Conservation (phyloP, 768 basidiomycete genomes). For the Serendipita sp. region DNA sequence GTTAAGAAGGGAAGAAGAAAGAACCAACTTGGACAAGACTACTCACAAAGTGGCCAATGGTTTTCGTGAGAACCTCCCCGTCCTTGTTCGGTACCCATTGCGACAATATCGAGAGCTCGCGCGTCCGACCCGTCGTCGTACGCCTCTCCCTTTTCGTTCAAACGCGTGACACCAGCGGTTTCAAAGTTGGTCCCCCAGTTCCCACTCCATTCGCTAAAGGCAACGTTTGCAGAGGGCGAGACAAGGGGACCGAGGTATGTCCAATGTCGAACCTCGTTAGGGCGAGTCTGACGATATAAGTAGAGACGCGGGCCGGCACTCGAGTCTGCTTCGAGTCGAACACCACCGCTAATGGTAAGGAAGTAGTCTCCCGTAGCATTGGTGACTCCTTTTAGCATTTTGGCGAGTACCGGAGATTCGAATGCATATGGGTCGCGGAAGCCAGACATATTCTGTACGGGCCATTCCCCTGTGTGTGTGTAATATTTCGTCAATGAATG, state of each 20-base stretch:
- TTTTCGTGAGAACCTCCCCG: not conserved
- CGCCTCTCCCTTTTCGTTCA: constrained; percentile 11
- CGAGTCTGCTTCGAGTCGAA: not conserved
- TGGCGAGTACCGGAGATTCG: constrained; percentile 10
- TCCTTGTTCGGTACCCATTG: constrained; percentile 13
- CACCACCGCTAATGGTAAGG: constrained; percentile 13
- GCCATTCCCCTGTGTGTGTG: not conserved
- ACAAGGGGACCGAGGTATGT: constrained; percentile 10
- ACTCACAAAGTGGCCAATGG: constrained; percentile 8
- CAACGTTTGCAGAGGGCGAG: not conserved
- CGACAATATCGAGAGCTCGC: constrained; percentile 10
- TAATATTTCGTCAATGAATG: not conserved
- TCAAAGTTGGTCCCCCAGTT: constrained; percentile 14
- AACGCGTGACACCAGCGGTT: constrained; percentile 11
- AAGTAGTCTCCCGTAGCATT: constrained; percentile 10
- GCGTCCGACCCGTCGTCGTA: constrained; percentile 10
- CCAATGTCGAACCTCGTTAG: constrained; percentile 11
- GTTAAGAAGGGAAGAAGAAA: not conserved
- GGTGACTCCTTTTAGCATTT: not conserved
- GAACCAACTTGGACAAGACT: not conserved
- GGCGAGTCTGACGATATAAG: constrained; percentile 12
- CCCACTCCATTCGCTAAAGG: constrained; percentile 12
- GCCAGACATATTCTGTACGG: constrained; percentile 7
- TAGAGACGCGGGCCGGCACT: constrained; percentile 10
- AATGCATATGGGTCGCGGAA: constrained; percentile 15